A percentile compares a stretch with the other conserved stretches of the same genome.
These are phyloP conservation scores for Pythium grandisporangium DNA, from an alignment of 352 stramenopile genomes.

Conservation along the genomic window DNA sequence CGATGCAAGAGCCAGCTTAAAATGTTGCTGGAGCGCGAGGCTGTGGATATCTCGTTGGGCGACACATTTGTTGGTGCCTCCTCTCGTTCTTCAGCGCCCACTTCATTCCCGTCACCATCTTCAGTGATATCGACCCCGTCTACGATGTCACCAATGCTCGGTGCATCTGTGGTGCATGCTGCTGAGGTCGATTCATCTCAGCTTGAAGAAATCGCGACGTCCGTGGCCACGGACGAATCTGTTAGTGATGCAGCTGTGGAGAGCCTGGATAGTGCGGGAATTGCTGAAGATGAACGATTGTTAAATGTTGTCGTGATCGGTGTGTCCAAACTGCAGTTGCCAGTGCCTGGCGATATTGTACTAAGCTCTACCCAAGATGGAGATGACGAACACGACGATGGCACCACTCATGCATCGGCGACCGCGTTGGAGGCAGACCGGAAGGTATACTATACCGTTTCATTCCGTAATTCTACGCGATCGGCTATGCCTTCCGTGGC, in stretches of 20 bases:
- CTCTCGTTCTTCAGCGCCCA: no score
- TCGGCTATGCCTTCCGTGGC: slow-evolving; percentile 60
- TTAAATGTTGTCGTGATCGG: slow-evolving; percentile 67
- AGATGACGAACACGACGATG: no score
- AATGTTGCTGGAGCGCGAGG: slow-evolving; percentile 51
- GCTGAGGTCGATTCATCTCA: no score
- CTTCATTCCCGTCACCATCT: no score
- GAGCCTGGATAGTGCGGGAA: slow-evolving; percentile 44
- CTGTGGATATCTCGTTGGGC: slow-evolving; percentile 40
- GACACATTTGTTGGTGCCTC: no score
- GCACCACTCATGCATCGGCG: neutral
- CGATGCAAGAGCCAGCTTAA: slow-evolving; percentile 63
- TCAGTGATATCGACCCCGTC: no score
- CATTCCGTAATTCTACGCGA: slow-evolving; percentile 65
- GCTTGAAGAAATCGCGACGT: slow-evolving; percentile 17
- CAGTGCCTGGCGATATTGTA: no score
- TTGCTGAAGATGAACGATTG: no score
- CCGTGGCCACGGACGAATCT: slow-evolving; percentile 59
- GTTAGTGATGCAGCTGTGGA: slow-evolving; percentile 51
- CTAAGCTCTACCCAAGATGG: no score
- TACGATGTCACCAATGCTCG: no score
- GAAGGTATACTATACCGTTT: slow-evolving; percentile 81
- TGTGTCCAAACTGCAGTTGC: slow-evolving; percentile 64
- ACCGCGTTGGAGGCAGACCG: slow-evolving; percentile 24
- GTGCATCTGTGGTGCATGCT: no score